phyloP scores from a whole-genome alignment of 495 filamentous ascomycete species.

The Penicillium nucicola region DNA sequence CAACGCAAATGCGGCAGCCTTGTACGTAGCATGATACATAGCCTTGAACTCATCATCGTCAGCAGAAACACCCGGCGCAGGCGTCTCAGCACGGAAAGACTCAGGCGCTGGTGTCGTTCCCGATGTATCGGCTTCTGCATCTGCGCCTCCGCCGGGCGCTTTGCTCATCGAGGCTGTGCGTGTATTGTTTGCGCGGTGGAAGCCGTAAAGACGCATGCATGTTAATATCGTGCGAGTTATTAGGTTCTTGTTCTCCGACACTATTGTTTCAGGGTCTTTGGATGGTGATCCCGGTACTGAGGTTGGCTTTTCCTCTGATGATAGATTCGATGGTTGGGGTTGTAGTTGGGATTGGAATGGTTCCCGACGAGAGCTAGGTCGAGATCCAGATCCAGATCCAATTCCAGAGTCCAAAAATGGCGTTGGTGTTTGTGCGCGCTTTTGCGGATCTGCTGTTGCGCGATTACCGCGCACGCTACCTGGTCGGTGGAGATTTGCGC shows the following conservation, averaged over 20 bases:
- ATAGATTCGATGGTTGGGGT: slow-evolving; percentile 14
- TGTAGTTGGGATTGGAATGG: slow-evolving; percentile 9
- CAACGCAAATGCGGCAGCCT: slow-evolving; percentile 57
- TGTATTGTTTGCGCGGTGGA: slow-evolving; percentile 42
- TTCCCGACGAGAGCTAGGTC: slow-evolving; percentile 1
- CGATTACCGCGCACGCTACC: slow-evolving; percentile 16
- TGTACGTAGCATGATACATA: slow-evolving; percentile 64
- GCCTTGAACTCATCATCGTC: slow-evolving; percentile 63
- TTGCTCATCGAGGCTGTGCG: slow-evolving; percentile 22
- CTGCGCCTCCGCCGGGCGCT: slow-evolving; percentile 1
- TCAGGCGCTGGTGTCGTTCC: slow-evolving; percentile 13
- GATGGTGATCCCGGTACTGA: slow-evolving; percentile 17
- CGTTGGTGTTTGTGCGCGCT: slow-evolving; percentile 25
- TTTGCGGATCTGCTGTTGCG: slow-evolving; percentile 20
- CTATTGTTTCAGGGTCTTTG: slow-evolving; percentile 33
- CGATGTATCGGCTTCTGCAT: slow-evolving; percentile 15
- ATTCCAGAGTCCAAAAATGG: slow-evolving; percentile 21
- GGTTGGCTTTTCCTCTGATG: slow-evolving; percentile 13
- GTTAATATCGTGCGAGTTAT: slow-evolving; percentile 53
- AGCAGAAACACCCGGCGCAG: slow-evolving; percentile 14
- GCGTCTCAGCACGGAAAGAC: slow-evolving; percentile 17
- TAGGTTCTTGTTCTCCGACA: slow-evolving; percentile 40
- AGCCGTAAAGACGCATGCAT: slow-evolving; percentile 62
- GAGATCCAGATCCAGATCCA: no score
- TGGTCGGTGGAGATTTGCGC: slow-evolving; percentile 28